Percentiles rank a stretch among this genome's conserved stretches.
Conservation (phyloP, 768 basidiomycete genomes). For the Candolleomyces aberdarensis region DNA sequence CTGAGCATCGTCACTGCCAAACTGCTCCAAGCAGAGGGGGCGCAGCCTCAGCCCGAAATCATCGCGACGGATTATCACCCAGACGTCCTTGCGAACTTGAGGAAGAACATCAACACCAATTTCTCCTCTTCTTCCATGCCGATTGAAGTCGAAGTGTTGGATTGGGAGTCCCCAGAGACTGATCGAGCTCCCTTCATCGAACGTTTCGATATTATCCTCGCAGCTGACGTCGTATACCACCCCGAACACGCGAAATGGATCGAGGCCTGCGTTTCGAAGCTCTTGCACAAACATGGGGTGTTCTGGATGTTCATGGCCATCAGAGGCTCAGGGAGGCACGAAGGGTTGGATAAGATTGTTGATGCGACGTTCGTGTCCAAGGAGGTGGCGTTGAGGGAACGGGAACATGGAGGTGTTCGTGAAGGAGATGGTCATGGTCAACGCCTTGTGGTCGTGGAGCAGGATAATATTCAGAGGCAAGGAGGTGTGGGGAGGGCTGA, state of each 20-base stretch:
- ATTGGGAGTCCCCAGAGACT: conserved; percentile 55
- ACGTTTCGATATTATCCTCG: conserved; percentile 68
- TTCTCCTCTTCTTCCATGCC: conserved; percentile 18
- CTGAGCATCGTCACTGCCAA: conserved; percentile 67
- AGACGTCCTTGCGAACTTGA: conserved; percentile 68
- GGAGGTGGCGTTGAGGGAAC: not conserved
- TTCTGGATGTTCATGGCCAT: conserved; percentile 77
- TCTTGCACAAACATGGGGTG: conserved; percentile 46
- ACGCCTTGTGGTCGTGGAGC: conserved; percentile 44
- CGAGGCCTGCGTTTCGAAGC: conserved; percentile 50
- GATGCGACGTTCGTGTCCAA: conserved; percentile 45
- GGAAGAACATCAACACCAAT: conserved; percentile 57
- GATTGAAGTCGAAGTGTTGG: conserved; percentile 50
- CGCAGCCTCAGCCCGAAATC: conserved; percentile 30
- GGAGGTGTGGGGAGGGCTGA: conserved; percentile 63
- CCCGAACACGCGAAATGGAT: conserved; percentile 70
- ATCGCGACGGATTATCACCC: conserved; percentile 79
- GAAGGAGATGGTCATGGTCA: conserved; percentile 5
- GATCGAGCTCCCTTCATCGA: conserved; percentile 30
- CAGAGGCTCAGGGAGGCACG: conserved; percentile 62
- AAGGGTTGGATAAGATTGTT: conserved; percentile 55
- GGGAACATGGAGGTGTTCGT: not conserved
- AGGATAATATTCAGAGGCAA: conserved; percentile 42
- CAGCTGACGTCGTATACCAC: conserved; percentile 79
- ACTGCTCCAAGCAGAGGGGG: conserved; percentile 19